Evolutionary conservation across 306 rosid genomes (phyloP).

Genomic region (Cucurbita argyrosperma): DNA sequence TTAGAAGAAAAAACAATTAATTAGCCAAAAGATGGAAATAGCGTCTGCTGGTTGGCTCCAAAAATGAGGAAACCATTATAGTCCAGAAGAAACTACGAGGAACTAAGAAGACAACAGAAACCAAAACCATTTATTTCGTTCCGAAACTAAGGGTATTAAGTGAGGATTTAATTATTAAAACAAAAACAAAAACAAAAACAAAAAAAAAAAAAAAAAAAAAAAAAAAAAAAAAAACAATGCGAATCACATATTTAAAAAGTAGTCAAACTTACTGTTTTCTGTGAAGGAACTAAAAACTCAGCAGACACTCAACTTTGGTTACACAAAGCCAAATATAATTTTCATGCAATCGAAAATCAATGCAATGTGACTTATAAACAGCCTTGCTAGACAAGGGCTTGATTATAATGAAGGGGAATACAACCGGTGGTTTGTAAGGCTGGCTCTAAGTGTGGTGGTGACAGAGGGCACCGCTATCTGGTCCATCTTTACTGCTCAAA

Average conservation of each 20-base stretch:
- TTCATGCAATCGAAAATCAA: background rate
- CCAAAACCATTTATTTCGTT: background rate
- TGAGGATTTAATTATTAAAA: background rate
- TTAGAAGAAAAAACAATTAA: background rate
- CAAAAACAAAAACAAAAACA: too few relatives aligned
- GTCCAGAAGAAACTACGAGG: background rate
- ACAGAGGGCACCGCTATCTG: background rate
- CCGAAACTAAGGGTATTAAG: background rate
- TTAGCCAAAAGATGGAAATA: background rate
- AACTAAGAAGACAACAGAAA: background rate
- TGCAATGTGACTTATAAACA: background rate
- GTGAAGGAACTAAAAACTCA: background rate
- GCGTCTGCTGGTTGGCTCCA: background rate
- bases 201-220: too few relatives aligned
- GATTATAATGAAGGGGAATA: background rate
- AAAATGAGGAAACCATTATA: background rate
- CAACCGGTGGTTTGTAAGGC: background rate
- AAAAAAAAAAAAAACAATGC: background rate
- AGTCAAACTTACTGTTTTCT: background rate
- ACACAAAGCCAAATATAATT: background rate
- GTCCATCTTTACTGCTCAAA: too few relatives aligned
- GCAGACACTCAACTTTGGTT: conserved; percentile 1
- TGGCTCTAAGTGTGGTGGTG: background rate
- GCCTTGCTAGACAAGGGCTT: background rate
- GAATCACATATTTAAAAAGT: background rate